Evolutionary conservation across 257 asterid genomes (phyloP), one percentile per base, ranked within the genome.

Genomic region (Rhazya stricta): DNA sequence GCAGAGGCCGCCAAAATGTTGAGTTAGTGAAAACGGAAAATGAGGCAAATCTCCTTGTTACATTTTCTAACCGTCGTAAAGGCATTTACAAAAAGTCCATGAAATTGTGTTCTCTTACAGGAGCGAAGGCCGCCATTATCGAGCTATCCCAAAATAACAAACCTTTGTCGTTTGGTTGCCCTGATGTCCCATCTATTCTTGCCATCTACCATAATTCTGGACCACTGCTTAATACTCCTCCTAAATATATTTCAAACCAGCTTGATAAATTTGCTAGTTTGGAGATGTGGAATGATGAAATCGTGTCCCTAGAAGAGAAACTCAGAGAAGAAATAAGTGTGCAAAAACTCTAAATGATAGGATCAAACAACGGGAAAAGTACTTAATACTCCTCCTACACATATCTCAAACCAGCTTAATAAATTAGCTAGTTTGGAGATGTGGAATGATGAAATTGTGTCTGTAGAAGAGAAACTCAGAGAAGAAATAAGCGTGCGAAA

Each of bases 1-100:
- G 56, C 19, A 77, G 6, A 56, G 81, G 77, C 7, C 37, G 81
- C 21, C 74, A 53, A 67, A 77, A 34, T 43, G n/a, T 39, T 4
- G 37, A 45, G 21, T 34, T 71, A 43, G 57, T 0, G 5, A 77
- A 77, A 48, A 71, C 60, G 3, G 16, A 60, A 51, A 21, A 34
- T 6, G 46, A 58, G 42, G 45, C 36, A 4, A 57, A 60, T 57
- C 71, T 77, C 32, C 80, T 21, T 34, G 73, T 70, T 1, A 71
- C 48, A 5, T 71, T 71, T 12, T 77, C 77, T 0, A 77, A 77
- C 42, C 54, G 76, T 6, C 37, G 12, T 13, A 19, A 37, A 6
- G 65, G 71, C 3, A 6, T 77, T 10, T 69, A 29, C 23, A 77
- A 53, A 77, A 77, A 36, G 27, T 54, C 48, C 36, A 46, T 50